These are phyloP conservation scores for Musa itinerans DNA, from an alignment of 176 grass and related monocot genomes.

Conservation along the genomic window DNA sequence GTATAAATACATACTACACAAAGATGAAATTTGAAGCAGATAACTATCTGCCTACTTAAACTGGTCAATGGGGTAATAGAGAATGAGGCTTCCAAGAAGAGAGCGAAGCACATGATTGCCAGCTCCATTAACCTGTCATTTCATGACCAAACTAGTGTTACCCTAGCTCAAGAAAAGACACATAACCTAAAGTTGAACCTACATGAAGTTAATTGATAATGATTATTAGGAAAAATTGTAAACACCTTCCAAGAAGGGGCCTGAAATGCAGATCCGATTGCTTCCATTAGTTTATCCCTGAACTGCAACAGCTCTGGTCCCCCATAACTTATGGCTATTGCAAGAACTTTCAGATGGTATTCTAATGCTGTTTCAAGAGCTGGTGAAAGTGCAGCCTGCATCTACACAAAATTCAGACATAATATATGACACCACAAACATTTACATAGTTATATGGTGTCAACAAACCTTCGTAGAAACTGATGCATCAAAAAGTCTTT, in stretches of 20 bases:
- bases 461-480: slow-evolving; percentile 54
- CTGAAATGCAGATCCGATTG: slow-evolving; percentile 72
- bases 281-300: slow-evolving; percentile 59
- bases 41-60: slow-evolving; percentile 52
- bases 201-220: slow-evolving; percentile 7
- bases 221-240: slow-evolving; percentile 13
- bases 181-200: neutral
- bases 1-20: slow-evolving; percentile 13
- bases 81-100: slow-evolving; percentile 70
- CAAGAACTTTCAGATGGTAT: slow-evolving; percentile 88
- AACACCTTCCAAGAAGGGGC: slow-evolving; percentile 92
- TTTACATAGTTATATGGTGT: slow-evolving; percentile 20
- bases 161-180: slow-evolving; percentile 5
- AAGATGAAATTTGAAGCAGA: slow-evolving; percentile 16
- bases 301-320: slow-evolving; percentile 61
- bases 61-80: slow-evolving; percentile 77
- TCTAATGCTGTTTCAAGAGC: slow-evolving; percentile 84
- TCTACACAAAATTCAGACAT: slow-evolving; percentile 12
- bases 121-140: slow-evolving; percentile 76
- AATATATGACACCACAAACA: slow-evolving; percentile 4
- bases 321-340: slow-evolving; percentile 74
- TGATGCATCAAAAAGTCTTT: slow-evolving; percentile 31
- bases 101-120: slow-evolving; percentile 84
- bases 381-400: slow-evolving; percentile 81
- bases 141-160: slow-evolving; percentile 16